Evolutionary conservation across 1,284 basidiomycete species (phyloP), one percentile per base, ranked within the genome.

Genomic region (Rhodotorula glutinis): DNA sequence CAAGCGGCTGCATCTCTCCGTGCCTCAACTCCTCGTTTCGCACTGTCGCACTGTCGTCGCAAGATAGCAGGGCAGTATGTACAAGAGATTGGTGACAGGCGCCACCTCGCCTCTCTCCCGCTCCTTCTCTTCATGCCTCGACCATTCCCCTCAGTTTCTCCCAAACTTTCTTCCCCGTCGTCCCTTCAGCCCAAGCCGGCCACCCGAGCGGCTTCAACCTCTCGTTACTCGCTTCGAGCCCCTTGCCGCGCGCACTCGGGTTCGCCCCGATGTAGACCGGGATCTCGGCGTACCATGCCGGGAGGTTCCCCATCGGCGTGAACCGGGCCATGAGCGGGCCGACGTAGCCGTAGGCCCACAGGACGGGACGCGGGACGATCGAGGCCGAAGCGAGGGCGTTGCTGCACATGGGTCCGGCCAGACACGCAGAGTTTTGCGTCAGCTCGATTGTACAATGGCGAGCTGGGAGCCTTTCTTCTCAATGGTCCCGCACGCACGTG

Each of bases 281-380:
- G 29, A 76, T 67, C 30, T 76, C 73, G 30, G 76, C 67, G 64
- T 74, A 76, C 16, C 41, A 53, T 43, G 57, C 29, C 13, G 76
- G 74, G 10, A 72, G 72, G 64, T 74, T 72, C 53, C 70, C 75
- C 33, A 74, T 69, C n/a, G 75, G 73, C 10, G 53, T 46, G 51
- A 57, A 49, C 30, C 71, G 63, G 3, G 70, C 67, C 9, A 74
- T 41, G 44, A 76, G 41, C 1, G 76, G 75, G 4, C 68, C 74
- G 53, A 74, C 72, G 27, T 76, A 54, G 19, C 66, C 62, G 47
- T 70, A 59, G 3, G 76, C 74, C 66, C 61, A 64, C 14, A 65
- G 55, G 53, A 80, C 53, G 0, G 77, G 71, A 13, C 64, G 67
- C 21, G 73, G 77, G 66, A 78, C 75, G 44, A 76, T 75, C 19